Evolutionary conservation across 2,329 filamentous ascomycete genomes (phyloP).

Genomic region (Verticillium nonalfalfae): DNA sequence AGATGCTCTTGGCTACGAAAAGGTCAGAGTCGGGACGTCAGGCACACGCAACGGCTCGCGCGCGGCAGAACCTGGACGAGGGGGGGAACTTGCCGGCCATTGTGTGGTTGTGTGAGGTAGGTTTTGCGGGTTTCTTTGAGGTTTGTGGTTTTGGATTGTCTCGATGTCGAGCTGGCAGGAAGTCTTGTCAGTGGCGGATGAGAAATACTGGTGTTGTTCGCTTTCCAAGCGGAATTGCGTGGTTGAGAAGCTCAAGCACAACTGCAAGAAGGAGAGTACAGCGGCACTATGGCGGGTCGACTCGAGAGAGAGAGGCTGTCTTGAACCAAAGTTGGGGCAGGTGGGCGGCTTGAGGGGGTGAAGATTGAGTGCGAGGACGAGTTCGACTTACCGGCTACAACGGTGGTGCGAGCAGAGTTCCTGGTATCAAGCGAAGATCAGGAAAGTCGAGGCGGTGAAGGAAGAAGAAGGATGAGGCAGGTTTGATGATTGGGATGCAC

Average conservation of each 20-base stretch:
- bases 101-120: slow-evolving; percentile 14
- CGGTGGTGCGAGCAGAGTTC: background rate
- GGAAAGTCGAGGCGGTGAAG: slow-evolving; percentile 9
- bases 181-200: background rate
- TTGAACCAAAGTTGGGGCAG: background rate
- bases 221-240: background rate
- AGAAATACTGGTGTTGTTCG: background rate
- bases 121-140: background rate
- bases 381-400: background rate
- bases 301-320: background rate
- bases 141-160: background rate
- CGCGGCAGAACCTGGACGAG: background rate
- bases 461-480: slow-evolving; percentile 9
- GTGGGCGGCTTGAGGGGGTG: background rate
- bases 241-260: background rate
- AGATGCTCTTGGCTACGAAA: slow-evolving; percentile 70
- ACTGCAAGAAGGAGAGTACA: background rate
- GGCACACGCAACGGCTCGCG: background rate
- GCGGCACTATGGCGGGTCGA: background rate
- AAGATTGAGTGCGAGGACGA: background rate
- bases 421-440: slow-evolving; percentile 12
- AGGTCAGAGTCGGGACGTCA: slow-evolving; percentile 55
- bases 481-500: slow-evolving; percentile 9
- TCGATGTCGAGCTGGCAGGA: background rate
- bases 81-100: slow-evolving; percentile 27